Percentiles rank a stretch among this genome's conserved stretches.
Conservation (phyloP, 129 eudicot species). For the Kitagawia praeruptora region DNA sequence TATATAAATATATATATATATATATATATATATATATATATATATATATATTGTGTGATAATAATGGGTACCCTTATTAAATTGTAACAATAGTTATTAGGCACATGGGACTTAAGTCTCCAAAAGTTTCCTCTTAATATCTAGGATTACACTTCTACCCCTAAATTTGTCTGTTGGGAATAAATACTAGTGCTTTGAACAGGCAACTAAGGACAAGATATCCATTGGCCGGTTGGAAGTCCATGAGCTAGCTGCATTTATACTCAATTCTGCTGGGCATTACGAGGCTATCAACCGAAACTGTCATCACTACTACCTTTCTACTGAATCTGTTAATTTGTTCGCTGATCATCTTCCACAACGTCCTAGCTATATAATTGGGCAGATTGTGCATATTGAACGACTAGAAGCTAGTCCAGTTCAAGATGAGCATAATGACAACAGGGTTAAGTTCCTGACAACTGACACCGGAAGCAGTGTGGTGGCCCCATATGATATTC, state of each 20-base stretch:
- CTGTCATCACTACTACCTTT: constrained; percentile 76
- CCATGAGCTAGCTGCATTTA: constrained; percentile 88
- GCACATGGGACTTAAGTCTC: neutral
- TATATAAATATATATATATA: no score
- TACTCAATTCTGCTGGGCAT: constrained; percentile 55
- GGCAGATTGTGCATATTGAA: constrained; percentile 89
- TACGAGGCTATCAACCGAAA: constrained; percentile 83
- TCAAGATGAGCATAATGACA: constrained; percentile 8
- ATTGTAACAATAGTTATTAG: neutral
- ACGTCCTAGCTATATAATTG: constrained; percentile 69
- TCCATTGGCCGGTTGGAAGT: constrained; percentile 75
- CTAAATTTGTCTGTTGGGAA: neutral
- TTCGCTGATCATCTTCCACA: constrained; percentile 64
- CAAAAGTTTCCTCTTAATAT: neutral
- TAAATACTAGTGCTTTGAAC: neutral
- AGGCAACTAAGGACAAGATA: constrained; percentile 91
- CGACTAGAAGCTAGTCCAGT: constrained; percentile 38
- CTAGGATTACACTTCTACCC: neutral
- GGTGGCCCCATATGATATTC: constrained; percentile 53
- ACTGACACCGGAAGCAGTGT: constrained; percentile 30
- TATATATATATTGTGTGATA: neutral
- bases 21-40: neutral
- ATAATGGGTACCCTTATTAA: neutral
- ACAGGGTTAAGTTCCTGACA: constrained; percentile 13
- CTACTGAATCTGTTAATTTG: constrained; percentile 77